A percentile compares a stretch with the other conserved stretches of the same genome.
Conservation (phyloP, 2,329 filamentous ascomycete genomes). For the Lachnum nothofagi region DNA sequence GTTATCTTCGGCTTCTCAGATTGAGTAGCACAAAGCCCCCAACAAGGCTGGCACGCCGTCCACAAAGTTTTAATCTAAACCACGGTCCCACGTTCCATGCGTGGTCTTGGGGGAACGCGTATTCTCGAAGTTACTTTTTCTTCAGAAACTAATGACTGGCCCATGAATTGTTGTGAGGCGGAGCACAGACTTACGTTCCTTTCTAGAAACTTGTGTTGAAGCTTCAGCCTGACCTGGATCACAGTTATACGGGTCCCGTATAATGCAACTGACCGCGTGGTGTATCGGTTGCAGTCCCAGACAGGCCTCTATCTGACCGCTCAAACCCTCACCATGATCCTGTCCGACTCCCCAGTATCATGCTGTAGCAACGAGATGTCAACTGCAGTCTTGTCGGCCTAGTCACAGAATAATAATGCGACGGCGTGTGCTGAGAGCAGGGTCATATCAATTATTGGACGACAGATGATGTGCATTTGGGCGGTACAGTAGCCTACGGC, state of each 20-base stretch:
- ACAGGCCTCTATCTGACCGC: neutral
- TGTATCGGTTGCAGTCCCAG: slow-evolving; percentile 2
- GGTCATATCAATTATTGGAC: slow-evolving; percentile 9
- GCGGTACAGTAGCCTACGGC: slow-evolving; percentile 8
- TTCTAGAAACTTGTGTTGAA: slow-evolving; percentile 13
- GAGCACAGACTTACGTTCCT: slow-evolving; percentile 19
- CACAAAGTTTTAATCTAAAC: neutral
- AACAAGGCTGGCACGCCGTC: slow-evolving; percentile 10
- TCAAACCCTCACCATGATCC: neutral
- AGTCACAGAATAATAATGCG: slow-evolving; percentile 6
- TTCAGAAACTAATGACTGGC: too few species aligned
- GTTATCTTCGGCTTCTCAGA: slow-evolving; percentile 3
- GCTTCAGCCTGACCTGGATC: slow-evolving; percentile 16
- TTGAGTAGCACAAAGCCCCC: neutral
- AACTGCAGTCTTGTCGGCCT: slow-evolving; percentile 7
- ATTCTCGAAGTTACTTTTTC: slow-evolving; percentile 2
- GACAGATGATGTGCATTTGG: slow-evolving; percentile 23
- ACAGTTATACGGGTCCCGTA: neutral
- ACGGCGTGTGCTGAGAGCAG: slow-evolving; percentile 9
- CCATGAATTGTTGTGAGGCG: slow-evolving; percentile 10
- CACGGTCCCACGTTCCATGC: neutral
- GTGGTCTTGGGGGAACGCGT: too few species aligned
- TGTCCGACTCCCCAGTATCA: neutral
- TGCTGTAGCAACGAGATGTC: slow-evolving; percentile 3
- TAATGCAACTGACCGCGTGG: slow-evolving; percentile 14